Base-by-base conservation (phyloP, 768 basidiomycete genomes). In the Auriscalpium microsporum region DNA sequence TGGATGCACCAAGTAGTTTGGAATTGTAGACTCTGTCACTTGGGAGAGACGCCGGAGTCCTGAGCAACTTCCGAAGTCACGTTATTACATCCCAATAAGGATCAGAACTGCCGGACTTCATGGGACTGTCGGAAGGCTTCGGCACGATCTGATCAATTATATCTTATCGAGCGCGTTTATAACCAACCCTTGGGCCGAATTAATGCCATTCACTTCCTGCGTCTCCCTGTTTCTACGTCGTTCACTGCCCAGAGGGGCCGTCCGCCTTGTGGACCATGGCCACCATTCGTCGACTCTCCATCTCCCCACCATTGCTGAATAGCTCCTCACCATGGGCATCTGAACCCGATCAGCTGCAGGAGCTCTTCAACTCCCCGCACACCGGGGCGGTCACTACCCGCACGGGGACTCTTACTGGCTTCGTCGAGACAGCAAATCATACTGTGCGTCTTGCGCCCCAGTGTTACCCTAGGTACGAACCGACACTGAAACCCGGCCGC, bases 321-420 rank as follows among this genome's bases (percentile, higher is more conserved):
- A 78, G 86, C 1, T 83, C 91, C 16, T 90, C 85, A 60, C 82
- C 84, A 10, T 93, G 89, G 89, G 87, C 90, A 1, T 87, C 87
- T 4, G 79, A 84, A 63, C 69, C 76, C 35, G 64, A 73, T 11
- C 84, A 93, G 56, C 77, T 93, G 16, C 69, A 73, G 21, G 79
- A 74, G 34, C 73, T 94, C 47, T 90, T 86, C 68, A 73, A 78
- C 48, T 86, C 76, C 5, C 76, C 79, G 0, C 73, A 78, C 62
- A 93, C 87, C 0, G 86, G 88, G 13, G 92, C 87, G 4, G 81
- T 94, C 53, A 87, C 84, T 9, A 93, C 88, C 3, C 79, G 92
- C 28, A 91, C 91, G 0, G 78, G 83, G 36, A 91, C 87, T 2
- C 63, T 82, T 34, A 65, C 74, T 10, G 90, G 92, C 3, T 94